Base-by-base conservation (phyloP, 306 rosid genomes). In the Pterocarpus macrocarpus region DNA sequence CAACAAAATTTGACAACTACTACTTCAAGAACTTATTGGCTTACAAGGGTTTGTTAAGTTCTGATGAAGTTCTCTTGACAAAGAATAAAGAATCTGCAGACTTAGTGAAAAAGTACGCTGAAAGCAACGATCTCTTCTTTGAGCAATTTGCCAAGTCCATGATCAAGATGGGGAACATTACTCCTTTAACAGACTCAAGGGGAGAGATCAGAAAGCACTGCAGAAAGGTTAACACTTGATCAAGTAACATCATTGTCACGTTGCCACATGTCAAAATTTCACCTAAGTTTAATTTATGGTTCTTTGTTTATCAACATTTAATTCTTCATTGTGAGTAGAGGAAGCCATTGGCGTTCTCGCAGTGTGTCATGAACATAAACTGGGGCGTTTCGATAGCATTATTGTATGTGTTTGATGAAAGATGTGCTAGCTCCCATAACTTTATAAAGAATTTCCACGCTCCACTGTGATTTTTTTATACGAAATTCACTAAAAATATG, bases 91-190 rank as follows among this genome's bases (percentile, higher is more conserved):
- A 7, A 36, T 87, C 99, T 5, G 90, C 85, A 55, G 62, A 66
- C 53, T 84, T 95, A 83, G 98, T 93, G 76, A 82, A 83, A 81
- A 71, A 87, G 47, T 95, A 91, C 71, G 97, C 98, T 0, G 84
- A 81, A 68, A 86, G 86, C 50, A 84, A 52, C 8, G 69, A 86
- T 75, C 75, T 81, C 70, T 93, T 96, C 96, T 90, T 93, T 39
- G 80, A 92, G 39, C 99, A 93, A 55, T 96, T 96, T 57, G 87
- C 97, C 32, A 81, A 84, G 92, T 96, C 98, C 64, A 96, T 96
- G 97, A 52, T 93, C n/a, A 96, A 93, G 90, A 86, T 96, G 97
- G 92, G 99, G 36, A 93, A 90, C 59, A 87, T 95, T 45, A 88
- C 97, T 64, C 99, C 99, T 8, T 72, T 90, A 80, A 93, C 94